Evolutionary conservation across 1,284 basidiomycete species (phyloP).

Genomic region (Coniferiporia weirii): DNA sequence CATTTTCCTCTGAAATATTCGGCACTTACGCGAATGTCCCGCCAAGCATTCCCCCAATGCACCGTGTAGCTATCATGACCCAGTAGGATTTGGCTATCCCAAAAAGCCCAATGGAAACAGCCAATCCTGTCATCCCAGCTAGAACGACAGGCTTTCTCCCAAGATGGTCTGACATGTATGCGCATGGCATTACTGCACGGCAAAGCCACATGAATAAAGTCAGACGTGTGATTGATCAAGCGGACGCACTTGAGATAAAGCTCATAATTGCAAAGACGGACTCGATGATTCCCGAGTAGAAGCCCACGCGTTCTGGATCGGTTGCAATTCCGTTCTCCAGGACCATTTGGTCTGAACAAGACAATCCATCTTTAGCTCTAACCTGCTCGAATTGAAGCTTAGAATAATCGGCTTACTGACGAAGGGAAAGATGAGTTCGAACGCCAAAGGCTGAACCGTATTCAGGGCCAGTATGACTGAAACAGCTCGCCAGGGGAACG

Average conservation of each 20-base stretch:
- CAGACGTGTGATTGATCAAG: background rate
- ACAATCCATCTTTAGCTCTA: background rate
- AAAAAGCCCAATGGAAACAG: conserved; percentile 18
- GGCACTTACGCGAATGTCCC: conserved; percentile 10
- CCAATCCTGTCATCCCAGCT: conserved; percentile 18
- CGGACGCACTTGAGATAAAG: conserved; percentile 19
- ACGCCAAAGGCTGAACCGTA: conserved; percentile 16
- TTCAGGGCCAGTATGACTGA: conserved; percentile 7
- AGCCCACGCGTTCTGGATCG: conserved; percentile 24
- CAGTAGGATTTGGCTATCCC: conserved; percentile 19
- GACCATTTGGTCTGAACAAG: conserved; percentile 21
- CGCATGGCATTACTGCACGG: conserved; percentile 17
- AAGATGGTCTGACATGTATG: conserved; percentile 18
- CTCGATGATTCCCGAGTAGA: conserved; percentile 24
- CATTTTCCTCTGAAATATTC: background rate
- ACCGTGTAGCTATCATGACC: conserved; percentile 19
- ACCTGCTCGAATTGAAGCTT: conserved; percentile 1
- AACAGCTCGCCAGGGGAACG: conserved; percentile 15
- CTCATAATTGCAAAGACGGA: conserved; percentile 20
- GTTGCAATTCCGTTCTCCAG: conserved; percentile 23
- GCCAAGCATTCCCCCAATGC: conserved; percentile 18
- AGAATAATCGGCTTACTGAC: conserved; percentile 16
- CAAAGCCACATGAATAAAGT: background rate
- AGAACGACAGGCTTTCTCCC: conserved; percentile 21
- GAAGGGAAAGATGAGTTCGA: conserved; percentile 24